Evolutionary conservation across 441 rosid species (phyloP), one percentile per base, ranked within the genome.

Genomic region (Dalechampia spathulata): DNA sequence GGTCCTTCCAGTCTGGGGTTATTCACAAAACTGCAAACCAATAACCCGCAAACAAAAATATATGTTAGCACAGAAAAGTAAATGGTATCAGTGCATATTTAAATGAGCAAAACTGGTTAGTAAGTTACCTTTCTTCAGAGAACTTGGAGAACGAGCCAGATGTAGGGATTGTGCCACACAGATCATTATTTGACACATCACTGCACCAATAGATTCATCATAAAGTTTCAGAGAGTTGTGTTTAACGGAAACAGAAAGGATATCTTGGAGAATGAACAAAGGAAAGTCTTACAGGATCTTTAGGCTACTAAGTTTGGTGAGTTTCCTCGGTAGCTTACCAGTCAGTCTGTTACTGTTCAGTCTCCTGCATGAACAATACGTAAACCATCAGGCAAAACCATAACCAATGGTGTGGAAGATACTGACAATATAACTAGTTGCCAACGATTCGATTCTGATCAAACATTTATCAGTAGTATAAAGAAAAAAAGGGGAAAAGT

Each of bases 101-200:
- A 32, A 21, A 20, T 32, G 11, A 39, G 5, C 12, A 20, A 51
- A 51, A 52, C 15, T 8, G 20, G 26, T 20, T 38, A 4, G 13
- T 14, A 23, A 26, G 7, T 65, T 58, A 83, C 94, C 87, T 85
- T 70, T 79, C 78, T 63, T 83, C 85, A 2, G 78, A 48, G 62
- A 85, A 77, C 73, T 77, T 81, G 30, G 90, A 69, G 72, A 86
- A 77, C 17, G 90, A 67, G 22, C 87, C 94, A 4, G 78, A 62
- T 11, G 83, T 79, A 1, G 94, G 90, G 19, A 86, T 72, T 7
- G 94, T 83, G 17, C 94, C 94, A 32, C 94, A 86, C 65, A 86
- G 56, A 55, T 83, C 76, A 49, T 86, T 86, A 55, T 73, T 67
- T 5, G 94, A 79, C 30, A 81, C 78, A 39, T 86, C 83, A 36